These are phyloP conservation scores for Alternaria triticimaculans DNA, from an alignment of 2,329 filamentous ascomycete species.

Conservation along the genomic window DNA sequence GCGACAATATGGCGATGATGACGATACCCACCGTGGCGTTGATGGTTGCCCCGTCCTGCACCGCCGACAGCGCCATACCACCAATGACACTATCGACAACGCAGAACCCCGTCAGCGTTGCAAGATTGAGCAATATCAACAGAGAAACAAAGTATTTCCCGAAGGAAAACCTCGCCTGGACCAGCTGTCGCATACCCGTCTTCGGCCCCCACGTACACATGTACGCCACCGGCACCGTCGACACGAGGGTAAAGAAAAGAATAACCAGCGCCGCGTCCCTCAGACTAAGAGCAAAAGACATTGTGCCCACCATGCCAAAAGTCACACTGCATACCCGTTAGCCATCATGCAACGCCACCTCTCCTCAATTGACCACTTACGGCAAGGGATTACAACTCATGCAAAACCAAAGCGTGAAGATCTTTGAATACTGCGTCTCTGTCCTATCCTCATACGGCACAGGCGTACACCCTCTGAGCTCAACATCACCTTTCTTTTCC, in stretches of 20 bases:
- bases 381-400: constrained; percentile 64
- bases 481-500: constrained; percentile 36
- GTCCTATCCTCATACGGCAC: constrained; percentile 63
- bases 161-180: constrained; percentile 69
- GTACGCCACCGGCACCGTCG: constrained; percentile 62
- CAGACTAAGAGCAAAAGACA: constrained; percentile 62
- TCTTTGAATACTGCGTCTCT: constrained; percentile 60
- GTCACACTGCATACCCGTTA: constrained; percentile 55
- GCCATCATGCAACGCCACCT: neutral
- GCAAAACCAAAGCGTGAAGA: constrained; percentile 68
- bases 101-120: constrained; percentile 68
- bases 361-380: constrained; percentile 48
- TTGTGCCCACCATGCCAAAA: constrained; percentile 68
- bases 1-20: constrained; percentile 63
- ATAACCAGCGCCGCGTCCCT: constrained; percentile 66
- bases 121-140: constrained; percentile 68
- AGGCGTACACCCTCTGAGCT: constrained; percentile 59
- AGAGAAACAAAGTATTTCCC: constrained; percentile 62
- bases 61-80: constrained; percentile 56
- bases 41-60: constrained; percentile 48
- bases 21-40: constrained; percentile 66
- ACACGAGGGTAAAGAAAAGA: constrained; percentile 67
- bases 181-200: constrained; percentile 70
- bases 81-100: constrained; percentile 68
- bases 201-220: constrained; percentile 65